Percentiles rank a stretch among this genome's conserved stretches.
Conservation (phyloP, 805 yeast species). For the Torulaspora delbrueckii region DNA sequence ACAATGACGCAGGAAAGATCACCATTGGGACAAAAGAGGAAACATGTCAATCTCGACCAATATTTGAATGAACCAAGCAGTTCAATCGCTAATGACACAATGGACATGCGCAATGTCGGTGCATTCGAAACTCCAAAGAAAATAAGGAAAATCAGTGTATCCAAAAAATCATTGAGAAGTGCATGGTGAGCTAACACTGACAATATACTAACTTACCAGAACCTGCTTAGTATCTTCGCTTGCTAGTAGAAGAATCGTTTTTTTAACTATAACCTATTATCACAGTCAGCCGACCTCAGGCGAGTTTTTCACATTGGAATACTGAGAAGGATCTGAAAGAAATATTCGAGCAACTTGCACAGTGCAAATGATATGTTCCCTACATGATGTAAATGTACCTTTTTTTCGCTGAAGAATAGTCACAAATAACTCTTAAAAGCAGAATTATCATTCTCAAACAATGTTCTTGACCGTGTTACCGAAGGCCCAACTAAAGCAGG, state of each 20-base stretch:
- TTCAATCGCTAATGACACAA: conserved; percentile 18
- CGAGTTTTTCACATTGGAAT: background rate
- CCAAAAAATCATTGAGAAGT: conserved; percentile 32
- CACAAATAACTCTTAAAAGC: background rate
- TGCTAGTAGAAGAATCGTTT: background rate
- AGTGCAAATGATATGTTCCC: background rate
- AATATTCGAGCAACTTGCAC: background rate
- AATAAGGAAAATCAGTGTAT: conserved; percentile 31
- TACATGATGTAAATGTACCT: background rate
- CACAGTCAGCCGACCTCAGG: too few relatives aligned
- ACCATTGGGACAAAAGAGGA: conserved; percentile 18
- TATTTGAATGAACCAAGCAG: conserved; percentile 19
- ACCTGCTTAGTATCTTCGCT: background rate
- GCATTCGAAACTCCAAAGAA: conserved; percentile 17
- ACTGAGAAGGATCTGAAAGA: background rate
- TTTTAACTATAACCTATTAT: background rate
- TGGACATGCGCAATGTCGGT: conserved; percentile 6
- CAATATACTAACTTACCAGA: background rate
- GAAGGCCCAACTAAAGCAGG: background rate
- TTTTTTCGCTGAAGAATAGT: background rate
- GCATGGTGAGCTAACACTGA: conserved; percentile 19
- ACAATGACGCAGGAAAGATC: conserved; percentile 13
- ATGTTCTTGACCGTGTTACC: background rate
- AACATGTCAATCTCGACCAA: conserved; percentile 19
- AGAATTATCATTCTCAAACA: background rate